These are phyloP conservation scores for Fusarium setosum DNA, from an alignment of 2,329 filamentous ascomycete genomes.

Conservation along the genomic window DNA sequence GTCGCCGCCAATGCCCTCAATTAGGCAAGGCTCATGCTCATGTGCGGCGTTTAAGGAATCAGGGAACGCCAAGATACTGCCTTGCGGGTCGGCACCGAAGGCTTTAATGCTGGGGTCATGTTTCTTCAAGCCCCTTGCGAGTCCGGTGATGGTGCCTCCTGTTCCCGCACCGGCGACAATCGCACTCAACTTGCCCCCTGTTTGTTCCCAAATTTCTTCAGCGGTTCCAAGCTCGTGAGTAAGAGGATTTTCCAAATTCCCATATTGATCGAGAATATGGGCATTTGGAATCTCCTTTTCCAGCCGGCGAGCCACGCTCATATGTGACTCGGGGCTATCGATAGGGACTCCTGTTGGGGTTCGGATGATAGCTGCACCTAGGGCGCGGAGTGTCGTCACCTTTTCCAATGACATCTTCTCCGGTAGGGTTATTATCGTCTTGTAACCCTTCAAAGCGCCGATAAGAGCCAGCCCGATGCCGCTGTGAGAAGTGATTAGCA, in stretches of 20 bases:
- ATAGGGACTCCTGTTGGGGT: constrained; percentile 95
- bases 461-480: constrained; percentile 94
- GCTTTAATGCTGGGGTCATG: constrained; percentile 87
- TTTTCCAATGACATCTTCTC: constrained; percentile 99
- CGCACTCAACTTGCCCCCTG: constrained; percentile 80
- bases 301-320: constrained; percentile 87
- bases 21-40: constrained; percentile 88
- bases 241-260: constrained; percentile 87
- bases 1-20: constrained; percentile 98
- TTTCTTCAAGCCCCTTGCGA: constrained; percentile 85
- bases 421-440: constrained; percentile 95
- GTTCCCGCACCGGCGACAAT: constrained; percentile 93
- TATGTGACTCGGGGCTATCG: constrained; percentile 94
- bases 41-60: constrained; percentile 79
- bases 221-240: constrained; percentile 94
- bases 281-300: constrained; percentile 96
- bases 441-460: constrained; percentile 95
- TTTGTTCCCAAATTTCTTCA: constrained; percentile 94
- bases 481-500: constrained; percentile 40
- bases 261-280: constrained; percentile 95
- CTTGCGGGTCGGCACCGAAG: constrained; percentile 89
- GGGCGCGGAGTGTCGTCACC: constrained; percentile 89
- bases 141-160: constrained; percentile 90
- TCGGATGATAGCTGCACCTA: constrained; percentile 95
- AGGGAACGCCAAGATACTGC: constrained; percentile 88